Conservation (phyloP, 2,329 filamentous ascomycete genomes). For the Truncatella angustata region DNA sequence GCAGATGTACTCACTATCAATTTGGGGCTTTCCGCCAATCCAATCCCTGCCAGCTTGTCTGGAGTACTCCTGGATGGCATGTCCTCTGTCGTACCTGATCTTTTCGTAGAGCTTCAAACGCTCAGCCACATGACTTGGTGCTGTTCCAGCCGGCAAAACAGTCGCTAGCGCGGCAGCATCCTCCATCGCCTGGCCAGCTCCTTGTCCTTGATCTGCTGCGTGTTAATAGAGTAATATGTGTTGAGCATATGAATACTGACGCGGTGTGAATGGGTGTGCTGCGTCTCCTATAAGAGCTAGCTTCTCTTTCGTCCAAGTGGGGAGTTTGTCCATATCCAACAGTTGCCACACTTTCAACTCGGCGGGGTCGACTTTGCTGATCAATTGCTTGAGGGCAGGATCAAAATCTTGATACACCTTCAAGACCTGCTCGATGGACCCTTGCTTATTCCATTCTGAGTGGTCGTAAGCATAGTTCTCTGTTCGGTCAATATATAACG, state of each 20-base stretch:
- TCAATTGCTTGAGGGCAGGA: constrained; percentile 34
- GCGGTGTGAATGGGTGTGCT: constrained; percentile 66
- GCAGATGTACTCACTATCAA: constrained; percentile 37
- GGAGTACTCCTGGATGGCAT: constrained; percentile 56
- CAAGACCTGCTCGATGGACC: constrained; percentile 34
- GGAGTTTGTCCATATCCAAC: constrained; percentile 59
- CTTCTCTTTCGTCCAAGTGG: constrained; percentile 19
- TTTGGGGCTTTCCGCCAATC: constrained; percentile 29
- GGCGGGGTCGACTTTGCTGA: constrained; percentile 40
- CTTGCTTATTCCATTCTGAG: constrained; percentile 38
- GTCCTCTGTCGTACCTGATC: constrained; percentile 55
- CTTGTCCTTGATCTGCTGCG: constrained; percentile 20
- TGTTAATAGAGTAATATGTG: constrained; percentile 9
- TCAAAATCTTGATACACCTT: constrained; percentile 42
- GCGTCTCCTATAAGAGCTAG: constrained; percentile 22
- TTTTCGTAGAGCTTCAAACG: constrained; percentile 59
- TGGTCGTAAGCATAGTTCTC: constrained; percentile 11
- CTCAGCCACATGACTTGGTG: constrained; percentile 44
- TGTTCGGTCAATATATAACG: constrained; percentile 10
- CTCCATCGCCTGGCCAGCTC: constrained; percentile 63
- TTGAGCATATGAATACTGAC: constrained; percentile 29
- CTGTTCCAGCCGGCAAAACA: constrained; percentile 49
- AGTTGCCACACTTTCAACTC: constrained; percentile 57
- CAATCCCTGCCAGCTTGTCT: constrained; percentile 50
- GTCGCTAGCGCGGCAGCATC: constrained; percentile 60